Base-by-base conservation (phyloP, 768 basidiomycete genomes). In the Suillus luteus region DNA sequence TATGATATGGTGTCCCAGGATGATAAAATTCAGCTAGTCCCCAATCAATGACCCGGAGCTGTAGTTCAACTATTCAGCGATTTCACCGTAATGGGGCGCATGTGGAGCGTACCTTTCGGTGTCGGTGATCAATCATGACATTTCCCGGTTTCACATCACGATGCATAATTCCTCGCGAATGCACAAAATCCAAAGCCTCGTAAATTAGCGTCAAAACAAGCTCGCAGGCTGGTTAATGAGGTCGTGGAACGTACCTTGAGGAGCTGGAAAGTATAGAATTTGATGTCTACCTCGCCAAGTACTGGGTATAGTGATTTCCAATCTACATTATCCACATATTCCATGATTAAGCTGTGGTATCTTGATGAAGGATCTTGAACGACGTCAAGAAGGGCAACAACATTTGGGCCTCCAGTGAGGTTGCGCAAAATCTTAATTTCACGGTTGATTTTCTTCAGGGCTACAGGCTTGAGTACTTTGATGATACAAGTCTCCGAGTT, bases 21-120 rank as follows among this genome's bases (percentile, higher is more conserved):
- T 89, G 87, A 72, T 90, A 91, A 73, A 91, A 91, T 71, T 91
- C 89, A 41, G 88, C 89, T 61, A 91, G 74, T 40, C 89, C 89
- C 89, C 89, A 91, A 75, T 91, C 89, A 65, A 90, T 91, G 64
- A 91, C 72, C 31, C 82, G 77, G 55, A 85, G 71, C 84, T 85
- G 35, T 65, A 58, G 19, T 52, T 59, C n/a, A 40, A 38, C 17
- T 46, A 64, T 55, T 64, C 55, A 35, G 49, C 43, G 27, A 38
- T 54, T 24, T 9, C 40, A 22, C n/a, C 1, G 46, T 37, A 8
- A 40, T 41, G 40, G 51, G 1, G 11, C 12, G 27, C 27, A 27
- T 58, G 2, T 3, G 38, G 10, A 43, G 67, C 82, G 70, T 64
- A 89, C 84, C 82, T 83, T 81, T 54, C 85, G 79, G 65, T 81